Base-by-base conservation (phyloP, 257 asterid species). In the Gynochthodes officinalis region DNA sequence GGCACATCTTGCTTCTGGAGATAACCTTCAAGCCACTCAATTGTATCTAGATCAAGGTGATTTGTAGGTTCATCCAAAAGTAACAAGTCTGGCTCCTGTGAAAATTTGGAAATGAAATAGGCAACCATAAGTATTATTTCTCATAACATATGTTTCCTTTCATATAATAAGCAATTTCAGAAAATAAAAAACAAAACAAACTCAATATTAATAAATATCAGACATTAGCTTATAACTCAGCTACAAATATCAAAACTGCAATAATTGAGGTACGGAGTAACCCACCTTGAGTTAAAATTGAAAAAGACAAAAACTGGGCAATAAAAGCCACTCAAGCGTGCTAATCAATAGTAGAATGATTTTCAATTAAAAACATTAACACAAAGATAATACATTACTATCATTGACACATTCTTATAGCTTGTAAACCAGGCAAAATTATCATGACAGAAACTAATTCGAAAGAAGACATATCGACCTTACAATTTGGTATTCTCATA, bases 1-100 rank as follows among this genome's bases (percentile, higher is more conserved):
- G 99, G 99, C 49, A 95, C 99, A 64, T 86, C 96, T 82, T 95
- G 99, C 88, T 86, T 90, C 54, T 84, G 84, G 53, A 95, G 90
- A 85, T 95, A 95, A 59, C 91, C 95, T 86, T 95, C 99, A 50
- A 95, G 95, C 99, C 99, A 95, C 82, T 95, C 98, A 37, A 95
- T 91, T 7, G 99, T 89, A 70, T 92, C 98, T 75, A 95, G 99
- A 79, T 95, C 99, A 69, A 95, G 96, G 82, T 94, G 99, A 79
- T 94, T 94, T 67, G 99, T 94, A 3, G 99, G 99, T 78, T 94
- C 99, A 86, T 95, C 99, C 78, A 95, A 75, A 67, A 95, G 95
- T 78, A 95, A 76, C 75, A 91, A 71, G 85, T 92, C 99, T 15
- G 89, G 97, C 80, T 91, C 98, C 99, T 95, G 86, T 75, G 83